Conservation (phyloP, 352 stramenopile species). For the Albugo candida region DNA sequence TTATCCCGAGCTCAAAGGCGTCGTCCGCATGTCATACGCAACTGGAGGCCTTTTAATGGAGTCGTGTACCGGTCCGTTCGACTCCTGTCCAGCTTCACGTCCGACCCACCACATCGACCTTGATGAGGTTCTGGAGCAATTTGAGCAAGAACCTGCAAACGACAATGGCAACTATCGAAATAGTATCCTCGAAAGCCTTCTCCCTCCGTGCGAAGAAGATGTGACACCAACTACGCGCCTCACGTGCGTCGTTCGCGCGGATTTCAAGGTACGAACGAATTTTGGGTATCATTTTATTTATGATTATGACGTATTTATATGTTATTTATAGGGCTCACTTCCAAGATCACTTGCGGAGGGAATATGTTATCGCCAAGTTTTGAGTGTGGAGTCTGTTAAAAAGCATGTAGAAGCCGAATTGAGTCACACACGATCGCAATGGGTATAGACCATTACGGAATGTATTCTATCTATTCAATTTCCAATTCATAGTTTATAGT, state of each 20-base stretch:
- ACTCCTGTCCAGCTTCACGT: no score
- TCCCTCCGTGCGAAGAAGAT: slow-evolving; percentile 1
- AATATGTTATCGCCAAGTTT: slow-evolving; percentile 53
- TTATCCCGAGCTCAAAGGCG: slow-evolving; percentile 41
- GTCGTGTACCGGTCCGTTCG: no score
- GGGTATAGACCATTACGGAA: no score
- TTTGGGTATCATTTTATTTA: neutral
- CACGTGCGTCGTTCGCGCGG: slow-evolving; percentile 31
- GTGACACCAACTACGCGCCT: slow-evolving; percentile 5
- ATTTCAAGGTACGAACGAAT: slow-evolving; percentile 21
- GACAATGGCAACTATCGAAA: slow-evolving; percentile 4
- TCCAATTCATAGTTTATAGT: no score
- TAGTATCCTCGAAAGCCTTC: slow-evolving; percentile 2
- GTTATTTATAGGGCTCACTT: neutral
- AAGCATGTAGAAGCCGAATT: neutral
- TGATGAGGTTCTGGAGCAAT: no score
- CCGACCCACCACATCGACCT: no score
- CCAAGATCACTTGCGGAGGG: slow-evolving; percentile 50
- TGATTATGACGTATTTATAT: no score
- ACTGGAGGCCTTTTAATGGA: slow-evolving; percentile 41
- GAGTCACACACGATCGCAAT: no score
- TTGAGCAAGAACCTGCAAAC: slow-evolving; percentile 17
- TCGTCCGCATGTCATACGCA: slow-evolving; percentile 55
- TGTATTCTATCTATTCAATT: no score
- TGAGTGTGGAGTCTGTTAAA: slow-evolving; percentile 11